Percentiles rank a stretch among this genome's conserved stretches.
Conservation (phyloP, 2,329 filamentous ascomycete genomes). For the Rhynchosporium agropyri region DNA sequence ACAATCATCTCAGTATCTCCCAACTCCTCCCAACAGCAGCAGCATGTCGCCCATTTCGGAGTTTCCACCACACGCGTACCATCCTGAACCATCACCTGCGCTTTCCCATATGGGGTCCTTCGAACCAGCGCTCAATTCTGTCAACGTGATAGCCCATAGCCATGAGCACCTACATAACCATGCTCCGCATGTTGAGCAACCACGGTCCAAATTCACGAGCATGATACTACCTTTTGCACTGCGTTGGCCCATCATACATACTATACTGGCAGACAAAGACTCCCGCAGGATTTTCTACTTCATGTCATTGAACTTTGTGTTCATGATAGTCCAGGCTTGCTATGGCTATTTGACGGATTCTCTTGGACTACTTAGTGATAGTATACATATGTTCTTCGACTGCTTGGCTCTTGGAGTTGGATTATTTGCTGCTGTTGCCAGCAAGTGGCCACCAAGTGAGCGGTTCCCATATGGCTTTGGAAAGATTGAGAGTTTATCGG, state of each 20-base stretch:
- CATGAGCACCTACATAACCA: conserved; percentile 35
- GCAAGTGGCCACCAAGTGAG: conserved; percentile 91
- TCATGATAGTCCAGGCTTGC: conserved; percentile 93
- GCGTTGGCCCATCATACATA: conserved; percentile 76
- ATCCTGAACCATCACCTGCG: conserved; percentile 23
- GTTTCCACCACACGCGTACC: conserved; percentile 27
- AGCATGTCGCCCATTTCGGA: conserved; percentile 24
- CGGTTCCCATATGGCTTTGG: conserved; percentile 94
- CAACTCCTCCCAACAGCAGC: conserved; percentile 35
- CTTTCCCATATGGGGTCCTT: conserved; percentile 28
- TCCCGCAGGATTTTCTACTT: conserved; percentile 97
- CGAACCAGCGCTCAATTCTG: conserved; percentile 33
- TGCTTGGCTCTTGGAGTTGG: conserved; percentile 91
- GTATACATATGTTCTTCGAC: conserved; percentile 99
- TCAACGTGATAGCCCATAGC: conserved; percentile 31
- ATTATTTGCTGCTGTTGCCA: conserved; percentile 88
- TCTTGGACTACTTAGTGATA: conserved; percentile 91
- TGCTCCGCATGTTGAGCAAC: conserved; percentile 35
- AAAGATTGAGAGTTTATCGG: conserved; percentile 94
- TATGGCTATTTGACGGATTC: conserved; percentile 95
- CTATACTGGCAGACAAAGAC: conserved; percentile 87
- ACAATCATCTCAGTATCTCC: conserved; percentile 23
- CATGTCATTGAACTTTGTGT: conserved; percentile 90
- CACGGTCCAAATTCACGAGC: conserved; percentile 70
- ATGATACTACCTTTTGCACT: conserved; percentile 71